Percentiles rank a stretch among this genome's conserved stretches.
Evolutionary conservation across 139 green algal species (phyloP).

Genomic region (Microglena sp.): DNA sequence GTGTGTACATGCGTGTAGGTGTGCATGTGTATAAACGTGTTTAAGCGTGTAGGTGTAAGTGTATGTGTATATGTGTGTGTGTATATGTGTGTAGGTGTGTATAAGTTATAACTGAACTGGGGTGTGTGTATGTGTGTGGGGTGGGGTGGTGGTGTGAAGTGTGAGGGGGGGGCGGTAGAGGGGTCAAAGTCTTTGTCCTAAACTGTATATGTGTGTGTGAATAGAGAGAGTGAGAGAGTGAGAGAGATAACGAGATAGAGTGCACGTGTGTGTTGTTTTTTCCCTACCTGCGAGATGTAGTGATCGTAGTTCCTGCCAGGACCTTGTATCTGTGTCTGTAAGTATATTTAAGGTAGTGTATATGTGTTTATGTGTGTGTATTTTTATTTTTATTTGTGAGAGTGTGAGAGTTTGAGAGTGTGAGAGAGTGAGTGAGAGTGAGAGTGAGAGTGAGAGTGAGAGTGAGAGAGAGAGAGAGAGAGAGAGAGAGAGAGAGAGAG

Average conservation of each 20-base stretch:
- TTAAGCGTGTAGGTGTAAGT: neutral
- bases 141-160: too few relatives aligned
- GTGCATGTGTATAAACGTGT: neutral
- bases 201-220: neutral
- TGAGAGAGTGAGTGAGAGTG: neutral
- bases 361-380: conserved; percentile 2
- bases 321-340: neutral
- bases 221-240: neutral
- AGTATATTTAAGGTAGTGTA: too few relatives aligned
- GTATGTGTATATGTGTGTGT: conserved; percentile 4
- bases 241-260: neutral
- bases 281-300: neutral
- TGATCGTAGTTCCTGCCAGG: neutral
- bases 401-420: conserved; percentile 1
- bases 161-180: too few relatives aligned
- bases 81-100: neutral
- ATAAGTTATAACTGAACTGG: neutral
- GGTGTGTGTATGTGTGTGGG: neutral
- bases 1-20: neutral
- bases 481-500: too few relatives aligned
- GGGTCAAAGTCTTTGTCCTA: too few relatives aligned
- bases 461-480: neutral
- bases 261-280: neutral
- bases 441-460: neutral
- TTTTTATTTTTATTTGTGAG: neutral